These are phyloP conservation scores for Vigna radiata DNA, from an alignment of 306 rosid genomes.

Conservation along the genomic window DNA sequence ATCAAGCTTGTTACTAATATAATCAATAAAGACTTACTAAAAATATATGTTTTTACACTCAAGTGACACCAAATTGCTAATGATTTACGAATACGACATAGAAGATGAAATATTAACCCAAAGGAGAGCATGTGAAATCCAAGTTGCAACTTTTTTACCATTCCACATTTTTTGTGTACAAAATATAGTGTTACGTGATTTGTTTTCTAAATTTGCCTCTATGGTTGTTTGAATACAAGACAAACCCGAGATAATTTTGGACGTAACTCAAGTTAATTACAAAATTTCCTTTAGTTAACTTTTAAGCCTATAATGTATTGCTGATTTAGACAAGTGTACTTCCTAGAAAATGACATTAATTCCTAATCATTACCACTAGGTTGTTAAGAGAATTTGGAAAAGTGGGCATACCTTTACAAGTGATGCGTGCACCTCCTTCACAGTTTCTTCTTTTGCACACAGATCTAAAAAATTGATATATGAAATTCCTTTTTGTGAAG, in stretches of 20 bases:
- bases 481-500: constrained; percentile 65
- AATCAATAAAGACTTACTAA: too few species aligned
- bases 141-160: neutral
- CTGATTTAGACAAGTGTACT: neutral
- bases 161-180: neutral
- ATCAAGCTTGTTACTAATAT: too few species aligned
- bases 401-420: constrained; percentile 61
- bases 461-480: constrained; percentile 59
- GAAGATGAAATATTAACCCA: too few species aligned
- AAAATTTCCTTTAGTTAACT: constrained; percentile 2
- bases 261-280: neutral
- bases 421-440: constrained; percentile 72
- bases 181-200: neutral
- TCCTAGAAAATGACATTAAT: constrained; percentile 27
- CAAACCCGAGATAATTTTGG: neutral
- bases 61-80: too few species aligned
- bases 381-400: constrained; percentile 17
- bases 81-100: too few species aligned
- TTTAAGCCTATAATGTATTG: neutral
- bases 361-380: constrained; percentile 2
- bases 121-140: neutral
- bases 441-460: constrained; percentile 67
- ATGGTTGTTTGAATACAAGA: neutral
- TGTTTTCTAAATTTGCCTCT: neutral
- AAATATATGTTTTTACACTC: too few species aligned